Evolutionary conservation across 108 stramenopile genomes (phyloP).

Genomic region (Nitzschia sp.): DNA sequence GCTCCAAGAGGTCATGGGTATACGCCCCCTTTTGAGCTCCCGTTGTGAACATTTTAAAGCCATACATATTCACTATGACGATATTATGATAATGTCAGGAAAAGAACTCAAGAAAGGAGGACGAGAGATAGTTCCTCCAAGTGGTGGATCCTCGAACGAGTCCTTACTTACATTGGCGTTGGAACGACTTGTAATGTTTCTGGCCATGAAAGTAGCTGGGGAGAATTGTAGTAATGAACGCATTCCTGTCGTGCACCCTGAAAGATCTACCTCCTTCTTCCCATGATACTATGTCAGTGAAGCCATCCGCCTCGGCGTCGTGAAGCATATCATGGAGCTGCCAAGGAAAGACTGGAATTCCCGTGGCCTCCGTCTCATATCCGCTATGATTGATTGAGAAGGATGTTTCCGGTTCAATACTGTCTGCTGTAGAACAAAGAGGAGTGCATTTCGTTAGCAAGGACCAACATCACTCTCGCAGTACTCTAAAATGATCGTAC

Average conservation of each 20-base stretch:
- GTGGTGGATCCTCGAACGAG: background rate
- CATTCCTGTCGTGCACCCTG: constrained; percentile 42
- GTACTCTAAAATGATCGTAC: too few species aligned
- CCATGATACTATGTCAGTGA: constrained; percentile 58
- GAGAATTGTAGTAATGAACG: constrained; percentile 56
- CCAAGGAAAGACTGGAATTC: constrained; percentile 46
- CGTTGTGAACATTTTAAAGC: background rate
- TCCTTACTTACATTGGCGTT: constrained; percentile 60
- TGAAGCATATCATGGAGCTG: constrained; percentile 61
- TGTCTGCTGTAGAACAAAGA: too few species aligned
- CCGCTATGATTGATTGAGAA: background rate
- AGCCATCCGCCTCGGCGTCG: constrained; percentile 42
- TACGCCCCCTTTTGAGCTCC: constrained; percentile 14
- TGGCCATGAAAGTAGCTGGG: constrained; percentile 77
- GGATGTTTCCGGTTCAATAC: background rate
- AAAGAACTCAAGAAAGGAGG: background rate
- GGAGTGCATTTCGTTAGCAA: background rate
- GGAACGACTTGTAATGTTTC: constrained; percentile 76
- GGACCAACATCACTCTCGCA: too few species aligned
- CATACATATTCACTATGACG: constrained; percentile 19
- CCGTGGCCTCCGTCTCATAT: background rate
- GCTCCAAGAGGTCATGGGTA: constrained; percentile 14
- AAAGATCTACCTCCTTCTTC: constrained; percentile 54
- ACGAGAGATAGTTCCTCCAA: background rate
- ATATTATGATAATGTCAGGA: background rate